A percentile compares a stretch with the other conserved stretches of the same genome.
These are phyloP conservation scores for Allium cepa DNA, from an alignment of 106 monocot genomes.

Conservation along the genomic window DNA sequence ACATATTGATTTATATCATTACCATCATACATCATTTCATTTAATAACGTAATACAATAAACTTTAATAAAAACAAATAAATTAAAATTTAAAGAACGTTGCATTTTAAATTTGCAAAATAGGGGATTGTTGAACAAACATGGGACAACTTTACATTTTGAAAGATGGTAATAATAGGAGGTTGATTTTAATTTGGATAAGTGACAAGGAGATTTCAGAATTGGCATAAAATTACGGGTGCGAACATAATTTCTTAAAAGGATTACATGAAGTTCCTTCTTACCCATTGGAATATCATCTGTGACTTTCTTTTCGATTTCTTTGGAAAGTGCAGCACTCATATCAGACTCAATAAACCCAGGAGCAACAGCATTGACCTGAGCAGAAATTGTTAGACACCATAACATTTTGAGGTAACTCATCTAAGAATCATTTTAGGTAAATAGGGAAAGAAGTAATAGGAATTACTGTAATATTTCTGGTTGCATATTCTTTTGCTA, in stretches of 20 bases:
- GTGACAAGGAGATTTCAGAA: too few relatives aligned
- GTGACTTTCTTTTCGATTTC: slow-evolving; percentile 69
- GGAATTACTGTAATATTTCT: slow-evolving; percentile 73
- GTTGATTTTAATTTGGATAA: too few relatives aligned
- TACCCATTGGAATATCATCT: slow-evolving; percentile 66
- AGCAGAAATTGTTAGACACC: not conserved
- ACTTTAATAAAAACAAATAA: too few relatives aligned
- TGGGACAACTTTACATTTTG: too few relatives aligned
- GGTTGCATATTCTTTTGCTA: slow-evolving; percentile 82
- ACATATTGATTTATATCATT: too few relatives aligned
- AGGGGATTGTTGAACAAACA: too few relatives aligned
- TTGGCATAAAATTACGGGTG: too few relatives aligned
- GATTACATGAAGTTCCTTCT: not conserved
- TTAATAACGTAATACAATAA: too few relatives aligned
- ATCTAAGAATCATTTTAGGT: not conserved
- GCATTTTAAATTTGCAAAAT: too few relatives aligned
- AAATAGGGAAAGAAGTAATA: not conserved
- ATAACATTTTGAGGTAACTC: not conserved
- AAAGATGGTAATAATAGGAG: too few relatives aligned
- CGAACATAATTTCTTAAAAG: too few relatives aligned
- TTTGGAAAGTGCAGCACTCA: slow-evolving; percentile 68
- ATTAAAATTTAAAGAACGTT: not conserved
- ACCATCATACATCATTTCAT: too few relatives aligned
- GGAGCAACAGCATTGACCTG: slow-evolving; percentile 93
- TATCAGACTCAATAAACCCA: slow-evolving; percentile 84